Evolutionary conservation across 768 basidiomycete genomes (phyloP).

Genomic region (Macrolepiota fuliginosa): DNA sequence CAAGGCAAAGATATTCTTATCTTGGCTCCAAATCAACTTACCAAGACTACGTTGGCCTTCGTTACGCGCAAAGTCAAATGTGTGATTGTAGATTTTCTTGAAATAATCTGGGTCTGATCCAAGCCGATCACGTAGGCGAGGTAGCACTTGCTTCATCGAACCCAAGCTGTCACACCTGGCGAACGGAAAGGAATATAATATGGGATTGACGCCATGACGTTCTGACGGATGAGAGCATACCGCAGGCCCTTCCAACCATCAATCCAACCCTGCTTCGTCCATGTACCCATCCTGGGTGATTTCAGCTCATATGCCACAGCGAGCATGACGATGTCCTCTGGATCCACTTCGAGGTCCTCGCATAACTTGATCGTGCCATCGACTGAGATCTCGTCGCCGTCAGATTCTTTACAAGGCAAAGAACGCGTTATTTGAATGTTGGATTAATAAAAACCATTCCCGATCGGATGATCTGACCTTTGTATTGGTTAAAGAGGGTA

Average conservation of each 20-base stretch:
- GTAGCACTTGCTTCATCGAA: conserved; percentile 56
- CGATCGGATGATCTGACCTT: conserved; percentile 40
- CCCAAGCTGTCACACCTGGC: conserved; percentile 63
- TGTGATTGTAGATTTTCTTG: conserved; percentile 71
- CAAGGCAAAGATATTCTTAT: not conserved
- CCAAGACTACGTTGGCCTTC: conserved; percentile 82
- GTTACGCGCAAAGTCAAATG: conserved; percentile 75
- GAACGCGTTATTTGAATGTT: conserved; percentile 6
- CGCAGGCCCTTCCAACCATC: conserved; percentile 78
- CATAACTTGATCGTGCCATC: conserved; percentile 83
- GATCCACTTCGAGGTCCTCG: conserved; percentile 63
- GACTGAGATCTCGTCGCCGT: conserved; percentile 62
- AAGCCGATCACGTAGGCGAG: conserved; percentile 55
- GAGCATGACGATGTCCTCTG: conserved; percentile 81
- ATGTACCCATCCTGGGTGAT: conserved; percentile 70
- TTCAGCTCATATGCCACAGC: conserved; percentile 81
- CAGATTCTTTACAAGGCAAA: conserved; percentile 39
- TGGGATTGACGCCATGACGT: not conserved
- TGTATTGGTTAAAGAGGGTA: conserved; percentile 64
- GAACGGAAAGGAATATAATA: not conserved
- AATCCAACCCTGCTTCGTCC: conserved; percentile 69
- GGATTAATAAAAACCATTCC: not conserved
- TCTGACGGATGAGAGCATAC: conserved; percentile 36
- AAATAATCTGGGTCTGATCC: conserved; percentile 69
- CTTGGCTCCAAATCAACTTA: conserved; percentile 27